Conservation (phyloP, 352 stramenopile genomes). For the Globisporangium irregulare region DNA sequence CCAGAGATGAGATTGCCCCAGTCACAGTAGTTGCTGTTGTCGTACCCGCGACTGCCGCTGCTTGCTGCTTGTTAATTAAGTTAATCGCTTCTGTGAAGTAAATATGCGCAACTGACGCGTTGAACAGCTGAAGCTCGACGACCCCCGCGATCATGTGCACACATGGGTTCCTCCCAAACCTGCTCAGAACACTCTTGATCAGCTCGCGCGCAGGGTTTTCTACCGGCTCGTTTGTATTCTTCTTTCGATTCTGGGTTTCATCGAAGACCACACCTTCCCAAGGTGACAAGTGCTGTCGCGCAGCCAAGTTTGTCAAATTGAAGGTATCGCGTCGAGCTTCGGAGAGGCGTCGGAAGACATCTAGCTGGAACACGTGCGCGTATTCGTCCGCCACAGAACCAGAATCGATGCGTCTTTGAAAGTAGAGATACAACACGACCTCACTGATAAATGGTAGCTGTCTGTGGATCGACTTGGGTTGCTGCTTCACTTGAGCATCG, state of each 20-base stretch:
- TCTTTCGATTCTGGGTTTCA: conserved; percentile 3
- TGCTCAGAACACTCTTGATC: conserved; percentile 20
- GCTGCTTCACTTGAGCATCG: conserved; percentile 1
- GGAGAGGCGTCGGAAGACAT: conserved; percentile 37
- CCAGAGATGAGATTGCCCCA: conserved; percentile 18
- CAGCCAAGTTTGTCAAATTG: neutral
- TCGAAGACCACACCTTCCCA: conserved; percentile 42
- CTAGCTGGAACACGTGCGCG: conserved; percentile 47
- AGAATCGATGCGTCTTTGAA: conserved; percentile 31
- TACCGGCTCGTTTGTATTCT: neutral
- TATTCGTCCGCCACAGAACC: conserved; percentile 36
- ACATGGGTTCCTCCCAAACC: conserved; percentile 28
- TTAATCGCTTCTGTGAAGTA: conserved; percentile 44
- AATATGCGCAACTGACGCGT: conserved; percentile 29
- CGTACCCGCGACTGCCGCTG: neutral
- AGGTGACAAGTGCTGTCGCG: conserved; percentile 16
- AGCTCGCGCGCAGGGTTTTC: conserved; percentile 21
- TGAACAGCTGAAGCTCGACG: conserved; percentile 48
- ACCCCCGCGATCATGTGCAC: conserved; percentile 51
- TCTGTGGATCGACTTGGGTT: neutral
- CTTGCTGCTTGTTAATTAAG: conserved; percentile 22
- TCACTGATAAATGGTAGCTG: conserved; percentile 30
- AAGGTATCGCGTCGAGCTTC: neutral
- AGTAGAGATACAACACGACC: conserved; percentile 36
- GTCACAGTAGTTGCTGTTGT: neutral